These are phyloP conservation scores for Salix caprea DNA, from an alignment of 345 rosid species.

Conservation along the genomic window DNA sequence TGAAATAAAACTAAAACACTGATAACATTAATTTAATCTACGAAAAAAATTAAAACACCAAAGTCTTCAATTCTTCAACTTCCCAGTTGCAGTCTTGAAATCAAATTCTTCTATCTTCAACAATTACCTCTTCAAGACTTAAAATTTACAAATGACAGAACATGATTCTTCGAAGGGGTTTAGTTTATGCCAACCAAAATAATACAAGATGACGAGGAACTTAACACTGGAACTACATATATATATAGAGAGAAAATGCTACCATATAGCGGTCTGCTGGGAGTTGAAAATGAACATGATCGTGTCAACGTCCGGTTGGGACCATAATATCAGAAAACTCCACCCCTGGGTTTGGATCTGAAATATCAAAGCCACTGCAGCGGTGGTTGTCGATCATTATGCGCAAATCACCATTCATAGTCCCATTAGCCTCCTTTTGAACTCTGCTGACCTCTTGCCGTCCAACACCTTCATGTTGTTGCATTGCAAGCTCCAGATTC, in stretches of 20 bases:
- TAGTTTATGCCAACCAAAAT: neutral
- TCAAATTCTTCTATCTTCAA: too few relatives aligned
- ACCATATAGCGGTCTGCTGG: neutral
- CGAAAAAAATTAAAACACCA: too few relatives aligned
- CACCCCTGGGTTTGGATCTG: slow-evolving; percentile 3
- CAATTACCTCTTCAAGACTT: too few relatives aligned
- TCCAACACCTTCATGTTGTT: neutral
- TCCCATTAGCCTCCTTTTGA: neutral
- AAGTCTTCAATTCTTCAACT: too few relatives aligned
- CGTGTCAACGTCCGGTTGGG: slow-evolving; percentile 6
- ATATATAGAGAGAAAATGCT: neutral
- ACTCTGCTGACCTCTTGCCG: neutral
- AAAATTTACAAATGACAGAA: too few relatives aligned
- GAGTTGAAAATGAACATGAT: neutral
- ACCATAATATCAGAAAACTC: slow-evolving; percentile 9
- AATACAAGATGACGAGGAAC: neutral
- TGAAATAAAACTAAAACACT: too few relatives aligned
- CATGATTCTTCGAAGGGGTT: neutral
- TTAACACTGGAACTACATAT: neutral
- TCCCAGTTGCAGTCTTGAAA: too few relatives aligned
- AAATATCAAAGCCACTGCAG: neutral
- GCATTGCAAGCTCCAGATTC: slow-evolving; percentile 2
- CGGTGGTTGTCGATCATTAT: neutral
- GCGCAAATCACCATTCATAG: neutral
- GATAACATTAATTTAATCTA: too few relatives aligned